These are phyloP conservation scores for Penicillium diatomitis DNA, from an alignment of 495 filamentous ascomycete genomes.

Conservation along the genomic window DNA sequence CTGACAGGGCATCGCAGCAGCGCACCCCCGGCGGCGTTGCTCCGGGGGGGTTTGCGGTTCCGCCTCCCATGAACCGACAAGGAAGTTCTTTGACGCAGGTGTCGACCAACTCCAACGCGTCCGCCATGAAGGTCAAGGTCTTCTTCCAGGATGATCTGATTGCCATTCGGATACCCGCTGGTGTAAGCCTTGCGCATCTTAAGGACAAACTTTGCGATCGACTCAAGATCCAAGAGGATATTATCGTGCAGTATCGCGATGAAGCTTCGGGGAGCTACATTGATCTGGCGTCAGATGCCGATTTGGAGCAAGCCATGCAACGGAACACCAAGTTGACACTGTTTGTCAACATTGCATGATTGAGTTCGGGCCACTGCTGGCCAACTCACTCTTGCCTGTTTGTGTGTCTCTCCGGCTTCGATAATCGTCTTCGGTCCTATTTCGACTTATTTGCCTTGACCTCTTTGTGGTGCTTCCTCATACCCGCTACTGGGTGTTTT, in stretches of 20 bases:
- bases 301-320: slow-evolving; percentile 69
- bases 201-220: slow-evolving; percentile 74
- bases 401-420: neutral
- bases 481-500: slow-evolving; percentile 19
- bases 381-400: neutral
- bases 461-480: slow-evolving; percentile 4
- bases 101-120: slow-evolving; percentile 42
- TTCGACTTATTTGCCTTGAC: neutral
- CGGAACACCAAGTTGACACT: slow-evolving; percentile 82
- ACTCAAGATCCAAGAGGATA: slow-evolving; percentile 62
- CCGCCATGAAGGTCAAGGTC: slow-evolving; percentile 83
- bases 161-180: slow-evolving; percentile 75
- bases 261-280: slow-evolving; percentile 68
- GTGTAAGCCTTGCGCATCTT: slow-evolving; percentile 69
- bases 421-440: neutral
- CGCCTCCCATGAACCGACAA: slow-evolving; percentile 58
- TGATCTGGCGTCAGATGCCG: slow-evolving; percentile 65
- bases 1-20: slow-evolving; percentile 52
- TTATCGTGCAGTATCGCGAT: slow-evolving; percentile 78
- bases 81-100: slow-evolving; percentile 64
- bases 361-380: neutral
- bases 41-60: slow-evolving; percentile 31
- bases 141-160: slow-evolving; percentile 86
- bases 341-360: slow-evolving; percentile 54
- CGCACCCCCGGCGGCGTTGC: slow-evolving; percentile 38